A percentile compares a stretch with the other conserved stretches of the same genome.
Conservation (phyloP, 2,329 filamentous ascomycete genomes). For the Phialocephala subalpina region DNA sequence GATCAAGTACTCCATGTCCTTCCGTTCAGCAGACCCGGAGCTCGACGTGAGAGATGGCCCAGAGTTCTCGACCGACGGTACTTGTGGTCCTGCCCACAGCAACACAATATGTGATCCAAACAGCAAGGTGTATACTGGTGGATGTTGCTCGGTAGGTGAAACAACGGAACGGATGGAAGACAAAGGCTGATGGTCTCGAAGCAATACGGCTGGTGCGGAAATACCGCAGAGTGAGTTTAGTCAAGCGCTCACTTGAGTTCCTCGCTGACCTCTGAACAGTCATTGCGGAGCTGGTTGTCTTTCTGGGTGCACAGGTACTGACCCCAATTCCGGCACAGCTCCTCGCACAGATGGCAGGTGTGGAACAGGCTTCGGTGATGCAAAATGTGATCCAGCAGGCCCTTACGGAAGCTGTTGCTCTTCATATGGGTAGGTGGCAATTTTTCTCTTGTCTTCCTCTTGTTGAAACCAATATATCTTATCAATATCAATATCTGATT, state of each 20-base stretch:
- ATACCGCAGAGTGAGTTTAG: constrained; percentile 43
- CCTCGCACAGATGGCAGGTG: constrained; percentile 41
- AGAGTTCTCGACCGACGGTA: constrained; percentile 49
- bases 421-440: constrained; percentile 38
- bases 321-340: constrained; percentile 6
- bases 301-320: constrained; percentile 45
- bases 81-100: constrained; percentile 44
- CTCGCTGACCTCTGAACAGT: constrained; percentile 28
- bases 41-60: constrained; percentile 44
- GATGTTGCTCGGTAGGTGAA: constrained; percentile 51
- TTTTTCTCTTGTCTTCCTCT: neutral
- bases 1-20: constrained; percentile 28
- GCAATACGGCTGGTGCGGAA: constrained; percentile 51
- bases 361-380: constrained; percentile 39
- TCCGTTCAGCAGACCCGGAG: constrained; percentile 12
- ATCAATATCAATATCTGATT: constrained; percentile 14
- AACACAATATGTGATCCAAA: constrained; percentile 49
- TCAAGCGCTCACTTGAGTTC: neutral
- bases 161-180: neutral
- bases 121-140: constrained; percentile 52
- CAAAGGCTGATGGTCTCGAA: constrained; percentile 19
- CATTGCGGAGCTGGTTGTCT: constrained; percentile 49
- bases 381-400: constrained; percentile 41
- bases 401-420: constrained; percentile 43
- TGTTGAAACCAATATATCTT: constrained; percentile 6